phyloP scores from a whole-genome alignment of 805 yeast genomes.

The Saturnispora sekii region DNA sequence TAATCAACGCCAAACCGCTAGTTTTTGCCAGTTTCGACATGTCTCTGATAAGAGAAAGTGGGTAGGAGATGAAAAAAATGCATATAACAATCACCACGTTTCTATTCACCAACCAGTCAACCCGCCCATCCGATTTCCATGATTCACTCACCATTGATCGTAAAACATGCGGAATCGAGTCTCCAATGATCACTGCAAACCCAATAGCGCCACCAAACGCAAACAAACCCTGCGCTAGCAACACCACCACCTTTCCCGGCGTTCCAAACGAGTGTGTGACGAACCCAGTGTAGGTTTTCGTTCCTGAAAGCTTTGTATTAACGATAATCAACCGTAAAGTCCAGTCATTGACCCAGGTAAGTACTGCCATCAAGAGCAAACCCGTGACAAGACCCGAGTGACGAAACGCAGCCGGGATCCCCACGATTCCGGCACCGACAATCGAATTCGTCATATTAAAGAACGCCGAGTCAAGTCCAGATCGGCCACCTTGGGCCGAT shows the following conservation, averaged over 20 bases:
- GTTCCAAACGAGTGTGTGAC: constrained; percentile 73
- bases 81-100: constrained; percentile 62
- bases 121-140: constrained; percentile 26
- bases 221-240: constrained; percentile 74
- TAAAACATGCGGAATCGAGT: constrained; percentile 85
- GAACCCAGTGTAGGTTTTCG: constrained; percentile 75
- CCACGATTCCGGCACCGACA: constrained; percentile 91
- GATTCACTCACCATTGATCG: constrained; percentile 48
- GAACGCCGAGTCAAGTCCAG: constrained; percentile 75
- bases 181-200: constrained; percentile 90
- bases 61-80: constrained; percentile 68
- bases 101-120: constrained; percentile 52
- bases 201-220: constrained; percentile 95
- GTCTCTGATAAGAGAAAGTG: constrained; percentile 69
- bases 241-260: constrained; percentile 54
- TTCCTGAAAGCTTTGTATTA: constrained; percentile 70
- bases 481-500: constrained; percentile 13
- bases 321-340: constrained; percentile 69
- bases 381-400: constrained; percentile 79
- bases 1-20: constrained; percentile 72
- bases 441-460: constrained; percentile 97
- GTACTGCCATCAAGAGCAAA: constrained; percentile 42
- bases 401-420: constrained; percentile 81
- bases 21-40: constrained; percentile 83
- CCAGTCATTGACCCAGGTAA: constrained; percentile 80